Percentiles rank a stretch among this genome's conserved stretches.
Evolutionary conservation across 306 rosid species (phyloP).

Genomic region (Vicia sativa): DNA sequence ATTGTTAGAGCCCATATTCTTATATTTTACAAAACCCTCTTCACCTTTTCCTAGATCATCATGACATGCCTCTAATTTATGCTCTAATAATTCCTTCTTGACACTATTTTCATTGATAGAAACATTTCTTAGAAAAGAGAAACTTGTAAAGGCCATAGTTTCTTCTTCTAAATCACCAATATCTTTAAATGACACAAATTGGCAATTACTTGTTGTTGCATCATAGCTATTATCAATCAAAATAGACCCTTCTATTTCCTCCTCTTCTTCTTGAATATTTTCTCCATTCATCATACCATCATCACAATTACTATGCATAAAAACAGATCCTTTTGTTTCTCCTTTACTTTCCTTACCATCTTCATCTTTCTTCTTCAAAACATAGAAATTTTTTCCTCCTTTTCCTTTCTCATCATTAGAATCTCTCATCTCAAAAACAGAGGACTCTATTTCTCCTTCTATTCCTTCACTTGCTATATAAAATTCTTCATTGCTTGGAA

Average conservation of each 20-base stretch:
- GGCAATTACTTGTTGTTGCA: constrained; percentile 42
- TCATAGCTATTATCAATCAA: neutral
- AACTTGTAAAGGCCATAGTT: constrained; percentile 48
- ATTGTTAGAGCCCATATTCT: constrained; percentile 38
- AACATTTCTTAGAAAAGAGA: constrained; percentile 49
- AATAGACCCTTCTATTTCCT: constrained; percentile 23
- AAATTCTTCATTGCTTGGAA: constrained; percentile 32
- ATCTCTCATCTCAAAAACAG: neutral
- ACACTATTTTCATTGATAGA: neutral
- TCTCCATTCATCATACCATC: neutral
- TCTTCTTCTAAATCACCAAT: constrained; percentile 50
- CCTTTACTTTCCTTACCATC: neutral
- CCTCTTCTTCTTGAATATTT: constrained; percentile 34
- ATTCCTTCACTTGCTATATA: constrained; percentile 1
- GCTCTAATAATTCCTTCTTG: constrained; percentile 23
- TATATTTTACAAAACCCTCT: constrained; percentile 33
- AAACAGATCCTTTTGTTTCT: constrained; percentile 18
- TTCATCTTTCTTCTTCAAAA: constrained; percentile 30
- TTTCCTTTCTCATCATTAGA: constrained; percentile 1
- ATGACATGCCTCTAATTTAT: constrained; percentile 20
- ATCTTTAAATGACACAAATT: constrained; percentile 34
- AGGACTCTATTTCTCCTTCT: constrained; percentile 30
- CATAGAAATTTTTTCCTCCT: neutral
- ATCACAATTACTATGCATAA: neutral
- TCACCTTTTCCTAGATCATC: constrained; percentile 16